A percentile compares a stretch with the other conserved stretches of the same genome.
These are phyloP conservation scores for Comarum palustre DNA, from an alignment of 306 rosid genomes.

Conservation along the genomic window DNA sequence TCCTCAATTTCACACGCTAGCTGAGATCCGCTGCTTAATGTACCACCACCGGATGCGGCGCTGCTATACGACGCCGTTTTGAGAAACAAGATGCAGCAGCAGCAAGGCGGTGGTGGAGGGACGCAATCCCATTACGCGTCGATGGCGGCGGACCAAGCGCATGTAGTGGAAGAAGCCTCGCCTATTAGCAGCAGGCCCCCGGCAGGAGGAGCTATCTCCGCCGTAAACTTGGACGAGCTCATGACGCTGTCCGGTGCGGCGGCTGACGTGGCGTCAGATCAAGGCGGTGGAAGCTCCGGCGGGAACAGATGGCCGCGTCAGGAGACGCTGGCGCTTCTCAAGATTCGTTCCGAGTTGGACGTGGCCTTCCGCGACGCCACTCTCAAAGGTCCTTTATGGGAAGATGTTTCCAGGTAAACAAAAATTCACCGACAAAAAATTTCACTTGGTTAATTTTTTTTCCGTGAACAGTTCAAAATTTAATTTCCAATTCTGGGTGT, in stretches of 20 bases:
- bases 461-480: background rate
- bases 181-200: conserved; percentile 54
- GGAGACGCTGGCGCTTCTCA: conserved; percentile 43
- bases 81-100: conserved; percentile 15
- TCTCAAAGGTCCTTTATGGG: conserved; percentile 53
- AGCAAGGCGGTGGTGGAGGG: conserved; percentile 9
- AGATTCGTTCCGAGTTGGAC: conserved; percentile 53
- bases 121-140: conserved; percentile 19
- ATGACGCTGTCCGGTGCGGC: conserved; percentile 28
- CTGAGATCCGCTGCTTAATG: background rate
- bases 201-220: conserved; percentile 15
- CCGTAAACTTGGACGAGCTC: conserved; percentile 42
- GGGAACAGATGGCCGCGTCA: conserved; percentile 55
- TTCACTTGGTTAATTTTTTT: background rate
- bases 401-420: conserved; percentile 43
- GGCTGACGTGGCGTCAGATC: conserved; percentile 9
- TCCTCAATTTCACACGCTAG: background rate
- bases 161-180: conserved; percentile 43
- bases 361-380: conserved; percentile 44
- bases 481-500: background rate
- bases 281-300: conserved; percentile 15
- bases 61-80: background rate
- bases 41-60: background rate
- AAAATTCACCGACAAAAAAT: too few species aligned
- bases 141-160: conserved; percentile 17